Percentiles rank a stretch among this genome's conserved stretches.
Evolutionary conservation across 352 stramenopile species (phyloP).

Genomic region (Thraustotheca clavata): DNA sequence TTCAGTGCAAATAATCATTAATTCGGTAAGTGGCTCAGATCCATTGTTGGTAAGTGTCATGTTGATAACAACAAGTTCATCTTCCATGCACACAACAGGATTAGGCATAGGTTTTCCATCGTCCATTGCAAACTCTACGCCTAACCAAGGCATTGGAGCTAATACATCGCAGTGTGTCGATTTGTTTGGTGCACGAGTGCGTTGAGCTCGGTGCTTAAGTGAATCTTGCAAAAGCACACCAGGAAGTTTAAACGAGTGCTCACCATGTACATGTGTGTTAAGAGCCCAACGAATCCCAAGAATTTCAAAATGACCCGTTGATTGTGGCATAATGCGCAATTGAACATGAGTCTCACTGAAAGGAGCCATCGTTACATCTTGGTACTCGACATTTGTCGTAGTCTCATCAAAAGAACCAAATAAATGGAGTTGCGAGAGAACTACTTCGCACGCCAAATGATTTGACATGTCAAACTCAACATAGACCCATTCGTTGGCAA

Average conservation of each 20-base stretch:
- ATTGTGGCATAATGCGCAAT: constrained; percentile 49
- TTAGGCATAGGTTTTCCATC: constrained; percentile 31
- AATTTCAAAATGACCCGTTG: constrained; percentile 49
- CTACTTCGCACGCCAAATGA: constrained; percentile 68
- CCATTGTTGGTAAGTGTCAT: constrained; percentile 50
- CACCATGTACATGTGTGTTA: constrained; percentile 68
- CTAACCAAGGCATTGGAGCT: constrained; percentile 71
- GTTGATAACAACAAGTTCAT: constrained; percentile 52
- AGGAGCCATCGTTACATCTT: constrained; percentile 29
- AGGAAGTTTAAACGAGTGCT: constrained; percentile 75
- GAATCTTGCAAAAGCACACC: constrained; percentile 75
- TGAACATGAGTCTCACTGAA: constrained; percentile 69
- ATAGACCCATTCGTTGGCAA: constrained; percentile 67
- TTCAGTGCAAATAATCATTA: constrained; percentile 63
- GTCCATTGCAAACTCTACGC: constrained; percentile 44
- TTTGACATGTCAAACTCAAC: constrained; percentile 87
- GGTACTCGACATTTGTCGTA: neutral
- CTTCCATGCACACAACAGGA: constrained; percentile 22
- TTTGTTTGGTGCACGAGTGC: constrained; percentile 63
- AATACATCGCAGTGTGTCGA: constrained; percentile 67
- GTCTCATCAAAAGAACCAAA: constrained; percentile 34
- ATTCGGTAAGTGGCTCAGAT: constrained; percentile 33
- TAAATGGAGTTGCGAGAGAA: constrained; percentile 72
- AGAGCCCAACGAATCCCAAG: constrained; percentile 76
- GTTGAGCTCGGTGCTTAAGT: constrained; percentile 53